Conservation (phyloP, 2,329 filamentous ascomycete species). For the Cryphonectria radicalis region DNA sequence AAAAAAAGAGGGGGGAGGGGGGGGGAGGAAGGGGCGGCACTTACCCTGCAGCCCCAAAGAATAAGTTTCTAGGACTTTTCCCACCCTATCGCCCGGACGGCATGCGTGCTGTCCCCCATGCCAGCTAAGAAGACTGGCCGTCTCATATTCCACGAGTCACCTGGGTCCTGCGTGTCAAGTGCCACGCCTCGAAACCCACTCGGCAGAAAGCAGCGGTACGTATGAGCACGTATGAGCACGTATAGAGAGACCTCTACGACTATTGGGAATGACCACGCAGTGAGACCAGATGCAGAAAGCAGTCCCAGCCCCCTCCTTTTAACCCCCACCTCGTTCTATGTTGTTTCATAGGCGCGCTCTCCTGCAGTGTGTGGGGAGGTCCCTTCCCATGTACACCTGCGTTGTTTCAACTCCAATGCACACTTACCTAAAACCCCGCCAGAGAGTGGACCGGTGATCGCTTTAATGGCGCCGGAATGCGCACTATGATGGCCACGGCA, state of each 20-base stretch:
- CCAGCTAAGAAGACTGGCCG: background rate
- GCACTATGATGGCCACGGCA: background rate
- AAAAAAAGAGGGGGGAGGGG: too few species aligned
- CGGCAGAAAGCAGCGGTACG: background rate
- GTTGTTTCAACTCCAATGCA: slow-evolving; percentile 3
- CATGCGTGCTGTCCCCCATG: background rate
- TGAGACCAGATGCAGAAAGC: background rate
- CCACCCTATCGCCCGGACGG: slow-evolving; percentile 7
- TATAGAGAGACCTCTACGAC: background rate
- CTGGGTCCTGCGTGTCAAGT: background rate
- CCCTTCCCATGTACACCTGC: background rate
- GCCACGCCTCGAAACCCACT: slow-evolving; percentile 1
- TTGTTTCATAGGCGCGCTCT: background rate
- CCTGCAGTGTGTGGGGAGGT: slow-evolving; percentile 6
- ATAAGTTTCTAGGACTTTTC: background rate
- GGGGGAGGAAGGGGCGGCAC: background rate
- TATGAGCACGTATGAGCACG: background rate
- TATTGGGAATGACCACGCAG: background rate
- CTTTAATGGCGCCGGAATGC: background rate
- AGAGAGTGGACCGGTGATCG: background rate
- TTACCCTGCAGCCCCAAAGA: background rate
- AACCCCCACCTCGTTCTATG: background rate
- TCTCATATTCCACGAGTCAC: slow-evolving; percentile 10
- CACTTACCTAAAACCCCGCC: background rate
- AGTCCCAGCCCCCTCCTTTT: background rate